phyloP scores from a whole-genome alignment of 768 basidiomycete species.

The Phaeotremella skinneri region DNA sequence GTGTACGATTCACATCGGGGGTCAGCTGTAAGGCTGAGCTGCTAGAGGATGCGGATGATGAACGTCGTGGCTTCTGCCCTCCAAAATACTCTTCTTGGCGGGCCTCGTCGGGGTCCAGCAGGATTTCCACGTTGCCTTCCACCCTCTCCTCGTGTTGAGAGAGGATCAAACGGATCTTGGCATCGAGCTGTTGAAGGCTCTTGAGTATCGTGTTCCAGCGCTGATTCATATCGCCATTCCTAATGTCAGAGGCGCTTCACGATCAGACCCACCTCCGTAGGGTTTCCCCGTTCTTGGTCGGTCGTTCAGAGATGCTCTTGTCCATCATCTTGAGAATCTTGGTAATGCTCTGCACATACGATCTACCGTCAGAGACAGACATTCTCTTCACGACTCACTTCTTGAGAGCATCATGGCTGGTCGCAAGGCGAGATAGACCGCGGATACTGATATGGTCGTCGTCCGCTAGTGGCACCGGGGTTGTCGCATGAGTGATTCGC shows the following conservation, averaged over 20 bases:
- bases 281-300: conserved; percentile 95
- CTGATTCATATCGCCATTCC: conserved; percentile 79
- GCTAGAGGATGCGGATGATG: conserved; percentile 11
- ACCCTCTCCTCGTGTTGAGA: conserved; percentile 9
- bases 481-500: conserved; percentile 20
- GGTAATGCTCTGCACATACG: conserved; percentile 89
- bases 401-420: conserved; percentile 74
- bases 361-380: conserved; percentile 55
- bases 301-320: conserved; percentile 86
- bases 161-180: conserved; percentile 69
- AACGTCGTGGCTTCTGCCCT: background rate
- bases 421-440: conserved; percentile 19
- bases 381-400: conserved; percentile 58
- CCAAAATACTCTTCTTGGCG: conserved; percentile 15
- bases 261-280: conserved; percentile 59
- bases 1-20: background rate
- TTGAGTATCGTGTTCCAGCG: conserved; percentile 79
- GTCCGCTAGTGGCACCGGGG: conserved; percentile 9
- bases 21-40: background rate
- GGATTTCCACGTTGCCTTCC: conserved; percentile 18
- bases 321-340: conserved; percentile 92
- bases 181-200: conserved; percentile 73
- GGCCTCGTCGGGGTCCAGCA: conserved; percentile 18
- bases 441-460: conserved; percentile 20
- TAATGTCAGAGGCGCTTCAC: background rate